A percentile compares a stretch with the other conserved stretches of the same genome.
Conservation (phyloP, 2,329 filamentous ascomycete species). For the Diaporthe destruens region DNA sequence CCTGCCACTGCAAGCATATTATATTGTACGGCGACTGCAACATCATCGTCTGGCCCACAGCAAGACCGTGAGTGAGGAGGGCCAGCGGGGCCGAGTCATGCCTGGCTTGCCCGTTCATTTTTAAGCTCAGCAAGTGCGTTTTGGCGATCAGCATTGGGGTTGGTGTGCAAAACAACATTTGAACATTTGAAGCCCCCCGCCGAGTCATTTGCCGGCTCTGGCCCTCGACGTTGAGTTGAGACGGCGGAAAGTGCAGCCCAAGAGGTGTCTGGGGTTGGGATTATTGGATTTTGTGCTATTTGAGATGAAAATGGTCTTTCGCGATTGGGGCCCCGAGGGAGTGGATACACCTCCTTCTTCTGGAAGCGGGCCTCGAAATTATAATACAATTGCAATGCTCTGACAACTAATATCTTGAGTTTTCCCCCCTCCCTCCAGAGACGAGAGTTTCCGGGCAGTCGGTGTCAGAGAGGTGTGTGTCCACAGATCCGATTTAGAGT, state of each 20-base stretch:
- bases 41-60: not conserved
- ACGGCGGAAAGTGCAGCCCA: not conserved
- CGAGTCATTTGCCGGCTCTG: conserved; percentile 22
- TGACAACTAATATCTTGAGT: not conserved
- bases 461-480: not conserved
- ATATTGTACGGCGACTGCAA: not conserved
- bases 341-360: not conserved
- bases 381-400: not conserved
- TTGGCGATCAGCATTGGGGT: not conserved
- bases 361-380: not conserved
- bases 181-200: not conserved
- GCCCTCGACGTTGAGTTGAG: not conserved
- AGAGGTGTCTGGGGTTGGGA: not conserved
- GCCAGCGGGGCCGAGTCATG: conserved; percentile 9
- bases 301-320: not conserved
- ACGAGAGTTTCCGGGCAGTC: not conserved
- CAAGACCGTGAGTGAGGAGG: not conserved
- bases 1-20: not conserved
- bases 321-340: too few species aligned
- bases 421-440: not conserved
- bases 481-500: not conserved
- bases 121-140: conserved; percentile 22
- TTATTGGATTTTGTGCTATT: not conserved
- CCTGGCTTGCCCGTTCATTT: not conserved
- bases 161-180: not conserved